Conservation (phyloP, 1,284 basidiomycete genomes). For the Trametes polyzona region DNA sequence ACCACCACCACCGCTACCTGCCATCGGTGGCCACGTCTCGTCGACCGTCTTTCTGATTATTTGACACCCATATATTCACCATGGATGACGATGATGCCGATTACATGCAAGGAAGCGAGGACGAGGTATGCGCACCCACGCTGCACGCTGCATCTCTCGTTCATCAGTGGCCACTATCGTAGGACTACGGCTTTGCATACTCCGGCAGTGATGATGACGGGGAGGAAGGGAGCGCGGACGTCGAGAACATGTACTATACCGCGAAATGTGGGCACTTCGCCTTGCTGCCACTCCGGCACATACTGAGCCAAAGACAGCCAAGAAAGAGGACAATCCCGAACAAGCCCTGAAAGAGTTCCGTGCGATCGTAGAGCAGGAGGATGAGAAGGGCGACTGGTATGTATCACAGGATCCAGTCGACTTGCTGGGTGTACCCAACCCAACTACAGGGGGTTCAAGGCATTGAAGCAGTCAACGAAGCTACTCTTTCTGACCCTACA, state of each 20-base stretch:
- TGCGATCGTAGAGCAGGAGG: conserved; percentile 86
- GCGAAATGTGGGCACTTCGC: conserved; percentile 78
- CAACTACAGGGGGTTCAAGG: conserved; percentile 91
- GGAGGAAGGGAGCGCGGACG: conserved; percentile 83
- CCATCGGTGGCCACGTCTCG: neutral
- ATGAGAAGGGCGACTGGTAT: conserved; percentile 92
- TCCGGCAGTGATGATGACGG: conserved; percentile 88
- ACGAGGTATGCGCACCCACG: conserved; percentile 58
- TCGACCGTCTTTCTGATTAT: neutral
- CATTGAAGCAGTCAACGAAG: conserved; percentile 97
- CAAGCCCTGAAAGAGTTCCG: conserved; percentile 88
- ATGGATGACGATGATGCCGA: conserved; percentile 92
- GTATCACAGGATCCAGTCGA: conserved; percentile 12
- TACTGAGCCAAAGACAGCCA: conserved; percentile 54
- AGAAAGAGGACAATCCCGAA: conserved; percentile 92
- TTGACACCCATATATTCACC: conserved; percentile 6
- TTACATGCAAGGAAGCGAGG: conserved; percentile 86
- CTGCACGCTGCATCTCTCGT: neutral
- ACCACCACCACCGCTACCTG: neutral
- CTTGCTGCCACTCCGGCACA: neutral
- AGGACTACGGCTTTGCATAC: conserved; percentile 98
- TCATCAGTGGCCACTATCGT: conserved; percentile 17
- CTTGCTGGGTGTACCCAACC: neutral
- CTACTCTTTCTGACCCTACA: conserved; percentile 83
- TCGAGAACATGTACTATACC: conserved; percentile 98